Conservation (phyloP, 1,284 basidiomycete species). For the Cronartium quercuum region DNA sequence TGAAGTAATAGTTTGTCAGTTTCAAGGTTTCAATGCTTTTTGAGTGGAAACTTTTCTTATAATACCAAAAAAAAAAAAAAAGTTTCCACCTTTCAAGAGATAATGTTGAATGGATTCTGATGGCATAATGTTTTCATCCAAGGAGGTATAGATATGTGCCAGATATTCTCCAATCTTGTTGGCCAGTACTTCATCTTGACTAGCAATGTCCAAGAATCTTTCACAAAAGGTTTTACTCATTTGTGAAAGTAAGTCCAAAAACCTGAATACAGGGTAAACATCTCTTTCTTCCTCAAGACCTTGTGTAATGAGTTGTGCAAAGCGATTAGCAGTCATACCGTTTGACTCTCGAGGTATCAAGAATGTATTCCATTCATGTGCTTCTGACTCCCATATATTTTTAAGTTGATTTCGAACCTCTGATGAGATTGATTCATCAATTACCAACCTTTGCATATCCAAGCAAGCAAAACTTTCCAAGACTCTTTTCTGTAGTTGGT, state of each 20-base stretch:
- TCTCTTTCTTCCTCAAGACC: not conserved
- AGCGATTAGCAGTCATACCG: not conserved
- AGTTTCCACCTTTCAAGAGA: not conserved
- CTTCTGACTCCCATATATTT: not conserved
- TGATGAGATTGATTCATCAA: not conserved
- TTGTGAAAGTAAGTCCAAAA: not conserved
- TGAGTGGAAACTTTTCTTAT: not conserved
- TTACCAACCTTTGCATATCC: not conserved
- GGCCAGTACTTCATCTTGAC: not conserved
- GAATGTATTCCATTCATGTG: not conserved
- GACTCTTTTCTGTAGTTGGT: not conserved
- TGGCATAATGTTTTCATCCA: not conserved
- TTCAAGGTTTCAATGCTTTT: not conserved
- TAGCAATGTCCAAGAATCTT: not conserved
- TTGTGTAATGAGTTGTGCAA: not conserved
- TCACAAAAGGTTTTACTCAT: not conserved
- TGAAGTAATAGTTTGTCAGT: not conserved
- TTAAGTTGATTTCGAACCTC: not conserved
- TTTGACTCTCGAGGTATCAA: not conserved
- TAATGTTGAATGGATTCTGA: not conserved
- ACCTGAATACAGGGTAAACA: not conserved
- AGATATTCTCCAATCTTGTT: not conserved
- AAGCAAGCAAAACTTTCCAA: not conserved
- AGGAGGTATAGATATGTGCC: not conserved
- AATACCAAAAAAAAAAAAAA: not conserved